Percentiles rank a stretch among this genome's conserved stretches.
phyloP scores from a whole-genome alignment of 768 basidiomycete species.

The Russula abietina region DNA sequence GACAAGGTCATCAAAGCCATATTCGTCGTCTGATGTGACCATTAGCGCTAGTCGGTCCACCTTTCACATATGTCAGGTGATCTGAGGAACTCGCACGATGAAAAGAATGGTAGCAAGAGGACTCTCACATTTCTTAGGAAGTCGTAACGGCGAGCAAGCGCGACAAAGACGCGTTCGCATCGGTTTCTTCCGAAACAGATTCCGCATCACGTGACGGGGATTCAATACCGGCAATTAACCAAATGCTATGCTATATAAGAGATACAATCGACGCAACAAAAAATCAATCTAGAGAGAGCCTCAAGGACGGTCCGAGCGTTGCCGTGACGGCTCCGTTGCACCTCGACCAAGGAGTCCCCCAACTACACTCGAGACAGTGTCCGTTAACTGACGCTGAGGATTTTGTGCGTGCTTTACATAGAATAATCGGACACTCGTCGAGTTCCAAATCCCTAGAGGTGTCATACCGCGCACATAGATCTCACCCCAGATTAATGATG shows the following conservation, averaged over 20 bases:
- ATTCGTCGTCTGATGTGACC: constrained; percentile 23
- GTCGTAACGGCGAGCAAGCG: neutral
- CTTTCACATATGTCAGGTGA: neutral
- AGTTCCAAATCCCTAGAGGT: constrained; percentile 84
- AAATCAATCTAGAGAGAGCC: neutral
- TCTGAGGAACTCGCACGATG: neutral
- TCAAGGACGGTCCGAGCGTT: constrained; percentile 21
- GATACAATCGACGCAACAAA: neutral
- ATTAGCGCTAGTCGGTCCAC: constrained; percentile 1
- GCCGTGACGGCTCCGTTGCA: constrained; percentile 21
- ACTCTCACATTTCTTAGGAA: neutral
- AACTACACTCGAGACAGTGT: constrained; percentile 74
- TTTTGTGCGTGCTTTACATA: constrained; percentile 79
- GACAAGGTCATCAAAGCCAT: constrained; percentile 24
- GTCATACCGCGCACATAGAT: constrained; percentile 88
- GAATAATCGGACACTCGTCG: constrained; percentile 84
- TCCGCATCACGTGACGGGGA: neutral
- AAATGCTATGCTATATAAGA: neutral
- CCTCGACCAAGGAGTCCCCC: constrained; percentile 63
- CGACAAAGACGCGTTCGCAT: neutral
- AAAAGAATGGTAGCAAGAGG: neutral
- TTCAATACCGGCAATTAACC: neutral
- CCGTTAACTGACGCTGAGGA: constrained; percentile 66
- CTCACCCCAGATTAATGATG: constrained; percentile 92
- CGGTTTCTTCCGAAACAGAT: neutral